Evolutionary conservation across 1,139 yeast genomes (phyloP), one percentile per base, ranked within the genome.

Genomic region (Scheffersomyces segobiensis): DNA sequence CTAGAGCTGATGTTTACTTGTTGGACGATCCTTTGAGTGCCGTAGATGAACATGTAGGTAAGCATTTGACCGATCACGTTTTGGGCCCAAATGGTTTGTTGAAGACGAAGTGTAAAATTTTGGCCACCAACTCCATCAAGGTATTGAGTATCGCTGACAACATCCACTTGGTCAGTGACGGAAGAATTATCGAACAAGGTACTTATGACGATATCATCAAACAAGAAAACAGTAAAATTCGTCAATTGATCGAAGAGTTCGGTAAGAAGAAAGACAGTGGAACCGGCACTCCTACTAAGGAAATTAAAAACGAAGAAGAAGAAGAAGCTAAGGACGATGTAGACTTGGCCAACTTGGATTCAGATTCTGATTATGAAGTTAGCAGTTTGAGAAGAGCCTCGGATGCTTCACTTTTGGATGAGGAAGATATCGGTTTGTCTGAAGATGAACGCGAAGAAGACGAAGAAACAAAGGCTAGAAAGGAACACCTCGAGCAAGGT

Each of bases 11-110:
- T 71, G 87, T 93, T 47, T 93, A 92, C 71, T 79, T 95, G 58
- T 77, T 95, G 59, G 99, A 95, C 74, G 99, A 92, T 69, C 91
- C 93, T n/a, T 83, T 95, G 59, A 90, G 97, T 72, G 97, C 98
- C 57, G 97, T 95, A 59, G 97, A 95, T 76, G 97, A 93, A 71
- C 97, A 95, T 73, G 97, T 93, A 64, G 96, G 97, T 21, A 87
- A 84, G 66, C 97, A 93, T 71, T 81, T 95, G 67, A 84, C 88
- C 62, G 87, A 87, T 64, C 86, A 89, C 64, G 96, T 91, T 50
- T 78, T 91, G 58, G 97, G 98, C 20, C 87, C 93, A 22, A 76
- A 83, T 46, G 98, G 99, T 60, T 80, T 95, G 63, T 79, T 95
- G 64, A 84, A 86, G 54, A 71, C 89, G 21, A 93, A 92, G 74